Base-by-base conservation (phyloP, 495 filamentous ascomycete genomes). In the Trichocladium uniseriatum region DNA sequence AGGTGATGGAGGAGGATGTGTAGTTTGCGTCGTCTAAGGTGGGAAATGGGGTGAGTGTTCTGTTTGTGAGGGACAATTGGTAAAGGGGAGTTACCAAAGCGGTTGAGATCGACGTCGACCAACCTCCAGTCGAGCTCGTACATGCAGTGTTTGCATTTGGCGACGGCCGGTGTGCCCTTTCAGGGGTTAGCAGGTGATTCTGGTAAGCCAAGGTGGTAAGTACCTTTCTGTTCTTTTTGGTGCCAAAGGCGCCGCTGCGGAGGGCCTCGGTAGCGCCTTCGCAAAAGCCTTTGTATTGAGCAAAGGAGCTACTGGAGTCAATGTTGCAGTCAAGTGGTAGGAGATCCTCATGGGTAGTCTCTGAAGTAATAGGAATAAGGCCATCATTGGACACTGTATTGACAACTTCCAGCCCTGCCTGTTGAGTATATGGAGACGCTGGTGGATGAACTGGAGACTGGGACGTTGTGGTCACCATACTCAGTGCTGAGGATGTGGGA, bases 211-310 rank as follows among this genome's bases (percentile, higher is more conserved):
- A 22, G 19, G 5, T 3, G 22, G 6, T 13, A 39, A 18, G 11
- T 20, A 39, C 68, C 69, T 27, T 27, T 27, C 24, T 27, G 24
- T 8, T 27, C 24, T 27, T 27, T 8, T 8, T 27, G 24, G 8
- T 27, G 8, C 8, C 24, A 27, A 27, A 27, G 24, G 24, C 24
- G 24, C 24, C 24, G 24, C 13, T 64, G 19, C 56, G 58, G 27
- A 64, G 54, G 11, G 62, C 57, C 20, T 67, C 66, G 27, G 60
- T 65, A 8, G 68, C 67, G 4, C 69, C 69, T n/a, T 65, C 65
- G 35, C 69, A 72, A 53, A 72, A 69, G 14, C 66, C 66, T 34
- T 72, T 72, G 13, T 62, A 38, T 49, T 61, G 63, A 27, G 68
- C 63, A 51, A 70, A 67, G 3, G 69, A 70, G 38, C 64, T 67